Evolutionary conservation across 2,329 filamentous ascomycete species (phyloP), one percentile per base, ranked within the genome.

Genomic region (Sarocladium brachiariae): DNA sequence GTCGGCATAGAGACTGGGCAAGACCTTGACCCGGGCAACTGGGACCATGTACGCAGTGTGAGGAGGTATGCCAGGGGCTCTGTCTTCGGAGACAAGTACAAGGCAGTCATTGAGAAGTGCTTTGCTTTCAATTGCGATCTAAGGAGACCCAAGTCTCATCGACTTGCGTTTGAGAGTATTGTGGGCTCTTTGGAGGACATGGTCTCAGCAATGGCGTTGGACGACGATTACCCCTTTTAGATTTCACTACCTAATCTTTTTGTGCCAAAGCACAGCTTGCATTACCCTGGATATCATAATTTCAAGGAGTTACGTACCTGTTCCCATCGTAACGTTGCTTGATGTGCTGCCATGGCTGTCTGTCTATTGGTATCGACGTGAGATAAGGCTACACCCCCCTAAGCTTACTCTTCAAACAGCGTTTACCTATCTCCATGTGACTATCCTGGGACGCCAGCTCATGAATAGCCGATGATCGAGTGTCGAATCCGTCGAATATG

Each of bases 101-200:
- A 47, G 25, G 27, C 24, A 21, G 27, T 33, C 2, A 25, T 47
- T n/a, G n/a, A 47, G 43, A 47, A 47, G 27, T 47, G 43, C 18
- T 33, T 47, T 33, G 43, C 43, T 7, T 47, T 31, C 43, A 47
- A 47, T 33, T 47, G 25, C 27, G 43, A 47, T 21, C 16, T 47
- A 16, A 47, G 16, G 3, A 47, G 43, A 16, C 43, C 24, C 6
- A 47, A 21, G 6, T 47, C 43, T 9, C 43, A 47, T 21, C 10
- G 43, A 18, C 43, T n/a, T 14, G 43, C 43, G 24, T 47, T 47
- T 21, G 43, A 47, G 27, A 31, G 43, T 25, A 47, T 47, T 21
- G 43, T 47, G 19, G 43, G 43, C 6, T 47, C 43, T 16, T 18
- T 47, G 24, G 43, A 47, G 16, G 43, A 47, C 16, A 47, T 47